These are phyloP conservation scores for Spergularia marina DNA, from an alignment of 148 eudicot genomes.

Conservation along the genomic window DNA sequence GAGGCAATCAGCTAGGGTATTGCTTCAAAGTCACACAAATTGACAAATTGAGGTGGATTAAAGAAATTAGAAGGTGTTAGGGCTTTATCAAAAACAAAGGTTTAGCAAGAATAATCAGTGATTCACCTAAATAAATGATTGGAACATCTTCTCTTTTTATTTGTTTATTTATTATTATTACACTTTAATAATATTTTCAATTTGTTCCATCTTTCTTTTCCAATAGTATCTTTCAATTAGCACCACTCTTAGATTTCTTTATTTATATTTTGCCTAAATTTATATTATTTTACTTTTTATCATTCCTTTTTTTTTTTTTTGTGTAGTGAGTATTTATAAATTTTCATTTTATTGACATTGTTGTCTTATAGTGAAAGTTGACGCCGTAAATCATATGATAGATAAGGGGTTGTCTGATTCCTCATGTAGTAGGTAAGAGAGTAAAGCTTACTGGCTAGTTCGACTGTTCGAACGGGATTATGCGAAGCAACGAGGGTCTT, in stretches of 20 bases:
- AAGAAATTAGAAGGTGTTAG: constrained; percentile 19
- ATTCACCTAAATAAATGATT: constrained; percentile 25
- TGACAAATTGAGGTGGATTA: constrained; percentile 11
- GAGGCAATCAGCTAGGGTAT: not conserved
- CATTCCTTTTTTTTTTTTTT: not conserved
- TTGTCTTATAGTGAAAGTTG: not conserved
- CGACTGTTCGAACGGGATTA: not conserved
- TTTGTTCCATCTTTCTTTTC: constrained; percentile 9
- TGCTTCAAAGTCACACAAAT: constrained; percentile 21
- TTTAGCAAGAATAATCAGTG: constrained; percentile 22
- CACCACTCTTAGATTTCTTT: not conserved
- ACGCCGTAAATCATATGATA: not conserved
- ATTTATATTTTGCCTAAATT: not conserved
- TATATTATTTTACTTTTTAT: not conserved
- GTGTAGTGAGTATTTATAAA: not conserved
- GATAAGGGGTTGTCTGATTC: not conserved
- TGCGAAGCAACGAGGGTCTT: not conserved
- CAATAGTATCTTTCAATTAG: not conserved
- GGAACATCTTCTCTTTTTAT: constrained; percentile 21
- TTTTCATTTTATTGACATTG: not conserved
- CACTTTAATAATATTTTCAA: not conserved
- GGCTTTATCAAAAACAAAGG: constrained; percentile 28
- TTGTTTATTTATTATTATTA: not conserved
- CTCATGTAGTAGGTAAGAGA: constrained; percentile 20
- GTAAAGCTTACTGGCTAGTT: not conserved